Percentiles rank a stretch among this genome's conserved stretches.
These are phyloP conservation scores for Helicocarpus griseus DNA, from an alignment of 2,329 filamentous ascomycete genomes.

Conservation along the genomic window DNA sequence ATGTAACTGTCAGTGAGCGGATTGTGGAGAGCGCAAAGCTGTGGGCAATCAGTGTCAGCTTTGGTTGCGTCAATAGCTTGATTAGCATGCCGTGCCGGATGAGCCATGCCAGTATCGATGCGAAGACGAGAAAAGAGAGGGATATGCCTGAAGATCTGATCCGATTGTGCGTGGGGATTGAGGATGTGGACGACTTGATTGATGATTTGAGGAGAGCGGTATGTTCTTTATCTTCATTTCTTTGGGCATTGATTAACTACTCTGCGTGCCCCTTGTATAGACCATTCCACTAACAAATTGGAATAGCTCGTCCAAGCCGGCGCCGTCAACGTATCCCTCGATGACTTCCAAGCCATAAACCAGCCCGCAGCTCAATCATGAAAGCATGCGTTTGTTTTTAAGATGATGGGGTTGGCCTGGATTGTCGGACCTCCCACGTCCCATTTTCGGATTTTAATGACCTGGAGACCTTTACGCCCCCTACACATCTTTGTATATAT, in stretches of 20 bases:
- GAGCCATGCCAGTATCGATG: constrained; percentile 97
- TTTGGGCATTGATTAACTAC: not conserved
- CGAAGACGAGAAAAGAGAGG: constrained; percentile 78
- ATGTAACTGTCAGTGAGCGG: constrained; percentile 70
- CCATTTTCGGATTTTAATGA: not conserved
- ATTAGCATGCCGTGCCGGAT: constrained; percentile 99
- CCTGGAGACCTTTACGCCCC: not conserved
- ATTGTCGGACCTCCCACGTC: not conserved
- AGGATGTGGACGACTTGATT: constrained; percentile 82
- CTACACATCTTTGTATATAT: no score
- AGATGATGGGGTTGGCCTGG: not conserved
- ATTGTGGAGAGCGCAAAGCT: constrained; percentile 89
- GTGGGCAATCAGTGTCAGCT: constrained; percentile 94
- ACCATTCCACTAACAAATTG: constrained; percentile 8
- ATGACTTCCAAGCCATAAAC: constrained; percentile 63
- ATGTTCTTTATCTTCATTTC: constrained; percentile 26
- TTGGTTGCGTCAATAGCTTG: constrained; percentile 94
- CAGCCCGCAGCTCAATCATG: not conserved
- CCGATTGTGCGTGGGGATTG: constrained; percentile 88
- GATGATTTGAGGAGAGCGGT: constrained; percentile 87
- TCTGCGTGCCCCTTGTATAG: constrained; percentile 17
- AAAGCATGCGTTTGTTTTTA: not conserved
- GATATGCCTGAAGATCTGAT: constrained; percentile 97
- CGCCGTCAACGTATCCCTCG: constrained; percentile 74
- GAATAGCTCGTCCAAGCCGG: constrained; percentile 80